Conservation (phyloP, 805 yeast species). For the Komagataella phaffii region DNA sequence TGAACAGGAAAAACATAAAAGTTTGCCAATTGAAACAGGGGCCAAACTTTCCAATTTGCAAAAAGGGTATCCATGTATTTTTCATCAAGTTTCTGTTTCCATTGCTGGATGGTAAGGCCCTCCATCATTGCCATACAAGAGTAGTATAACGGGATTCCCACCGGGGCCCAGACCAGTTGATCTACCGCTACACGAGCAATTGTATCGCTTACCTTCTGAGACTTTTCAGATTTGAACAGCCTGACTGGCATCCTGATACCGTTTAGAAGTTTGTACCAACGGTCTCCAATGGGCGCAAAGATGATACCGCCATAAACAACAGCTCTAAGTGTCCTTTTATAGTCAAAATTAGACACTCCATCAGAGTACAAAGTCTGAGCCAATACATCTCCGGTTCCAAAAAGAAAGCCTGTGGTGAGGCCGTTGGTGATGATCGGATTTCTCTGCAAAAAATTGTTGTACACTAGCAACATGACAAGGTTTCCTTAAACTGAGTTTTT, state of each 20-base stretch:
- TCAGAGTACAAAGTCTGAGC: constrained; percentile 40
- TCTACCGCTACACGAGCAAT: constrained; percentile 48
- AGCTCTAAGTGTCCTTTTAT: constrained; percentile 46
- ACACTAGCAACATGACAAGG: constrained; percentile 1
- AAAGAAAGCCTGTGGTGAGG: constrained; percentile 35
- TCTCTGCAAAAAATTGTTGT: constrained; percentile 3
- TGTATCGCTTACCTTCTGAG: constrained; percentile 18
- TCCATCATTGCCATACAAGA: constrained; percentile 57
- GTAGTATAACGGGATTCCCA: constrained; percentile 63
- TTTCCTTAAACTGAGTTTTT: background rate
- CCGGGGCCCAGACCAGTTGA: constrained; percentile 68
- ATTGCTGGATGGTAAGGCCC: constrained; percentile 24
- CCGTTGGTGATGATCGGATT: constrained; percentile 32
- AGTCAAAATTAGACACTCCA: constrained; percentile 26
- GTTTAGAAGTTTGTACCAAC: constrained; percentile 49
- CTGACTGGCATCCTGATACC: constrained; percentile 23
- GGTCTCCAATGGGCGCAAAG: constrained; percentile 65
- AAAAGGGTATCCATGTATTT: constrained; percentile 56
- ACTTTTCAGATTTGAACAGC: constrained; percentile 2
- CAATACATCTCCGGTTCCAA: constrained; percentile 63
- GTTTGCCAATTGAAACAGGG: constrained; percentile 68
- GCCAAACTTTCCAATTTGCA: constrained; percentile 87
- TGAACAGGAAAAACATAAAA: constrained; percentile 66
- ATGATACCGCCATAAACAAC: constrained; percentile 56
- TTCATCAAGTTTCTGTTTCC: constrained; percentile 26